Conservation (phyloP, 2,329 filamentous ascomycete genomes). For the Aspergillus puulaauensis region DNA sequence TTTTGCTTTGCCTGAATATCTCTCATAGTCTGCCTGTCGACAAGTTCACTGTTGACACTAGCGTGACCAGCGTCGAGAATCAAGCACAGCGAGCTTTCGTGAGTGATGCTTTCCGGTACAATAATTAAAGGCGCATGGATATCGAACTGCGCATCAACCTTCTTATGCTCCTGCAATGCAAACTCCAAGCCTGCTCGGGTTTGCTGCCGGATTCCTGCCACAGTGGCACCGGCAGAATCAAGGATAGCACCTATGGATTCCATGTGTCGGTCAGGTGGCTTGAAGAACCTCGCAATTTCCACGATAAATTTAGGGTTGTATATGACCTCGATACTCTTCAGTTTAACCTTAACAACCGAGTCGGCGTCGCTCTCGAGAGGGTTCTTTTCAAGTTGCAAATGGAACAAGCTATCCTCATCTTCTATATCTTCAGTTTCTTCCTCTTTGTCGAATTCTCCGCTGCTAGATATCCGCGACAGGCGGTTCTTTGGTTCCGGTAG, state of each 20-base stretch:
- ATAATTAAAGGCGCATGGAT: conserved; percentile 96
- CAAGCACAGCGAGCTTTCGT: conserved; percentile 76
- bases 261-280: conserved; percentile 95
- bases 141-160: conserved; percentile 92
- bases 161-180: conserved; percentile 95
- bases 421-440: conserved; percentile 44
- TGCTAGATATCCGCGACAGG: conserved; percentile 25
- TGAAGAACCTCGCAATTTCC: conserved; percentile 91
- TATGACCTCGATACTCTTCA: conserved; percentile 94
- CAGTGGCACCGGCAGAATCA: conserved; percentile 92
- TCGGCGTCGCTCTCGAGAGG: conserved; percentile 91
- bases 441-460: conserved; percentile 39
- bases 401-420: conserved; percentile 78
- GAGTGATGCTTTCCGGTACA: conserved; percentile 86
- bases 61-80: conserved; percentile 97
- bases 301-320: conserved; percentile 95
- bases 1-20: conserved; percentile 90
- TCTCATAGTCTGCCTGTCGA: conserved; percentile 84
- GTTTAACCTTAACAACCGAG: conserved; percentile 81
- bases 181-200: conserved; percentile 95
- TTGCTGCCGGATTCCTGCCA: conserved; percentile 91
- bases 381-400: conserved; percentile 89
- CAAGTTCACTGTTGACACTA: conserved; percentile 88
- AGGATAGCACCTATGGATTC: conserved; percentile 95
- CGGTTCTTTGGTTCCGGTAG: conserved; percentile 55